Conservation (phyloP, 2,329 filamentous ascomycete species). For the Chaetomiaceae sp. region DNA sequence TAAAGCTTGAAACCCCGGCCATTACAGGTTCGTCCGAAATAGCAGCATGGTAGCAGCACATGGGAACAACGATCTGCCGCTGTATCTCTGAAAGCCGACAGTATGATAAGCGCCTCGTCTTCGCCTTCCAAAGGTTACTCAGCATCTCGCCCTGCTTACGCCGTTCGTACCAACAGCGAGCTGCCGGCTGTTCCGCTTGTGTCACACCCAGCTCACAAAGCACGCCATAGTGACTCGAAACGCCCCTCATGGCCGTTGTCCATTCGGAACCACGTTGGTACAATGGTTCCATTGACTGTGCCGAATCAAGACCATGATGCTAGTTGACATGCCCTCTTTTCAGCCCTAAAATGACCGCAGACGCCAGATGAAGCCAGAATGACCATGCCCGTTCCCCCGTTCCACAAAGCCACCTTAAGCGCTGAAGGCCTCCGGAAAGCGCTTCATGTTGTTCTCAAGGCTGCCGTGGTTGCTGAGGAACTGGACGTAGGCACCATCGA, state of each 20-base stretch:
- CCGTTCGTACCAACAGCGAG: too few species aligned
- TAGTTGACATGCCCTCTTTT: conserved; percentile 25
- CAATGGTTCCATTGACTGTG: conserved; percentile 27
- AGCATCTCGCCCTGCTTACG: neutral
- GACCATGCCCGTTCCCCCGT: conserved; percentile 24
- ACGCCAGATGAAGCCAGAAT: conserved; percentile 28
- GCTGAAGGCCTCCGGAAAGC: conserved; percentile 89
- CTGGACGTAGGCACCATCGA: conserved; percentile 98
- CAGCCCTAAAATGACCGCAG: conserved; percentile 27
- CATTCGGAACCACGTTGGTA: conserved; percentile 19
- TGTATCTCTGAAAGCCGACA: too few species aligned
- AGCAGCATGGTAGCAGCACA: too few species aligned
- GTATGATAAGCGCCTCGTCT: neutral
- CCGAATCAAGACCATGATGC: conserved; percentile 25
- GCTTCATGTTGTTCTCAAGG: conserved; percentile 79
- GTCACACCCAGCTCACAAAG: too few species aligned
- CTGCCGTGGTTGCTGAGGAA: conserved; percentile 93
- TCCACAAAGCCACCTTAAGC: conserved; percentile 41
- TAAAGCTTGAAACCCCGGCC: too few species aligned
- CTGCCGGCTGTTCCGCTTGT: too few species aligned
- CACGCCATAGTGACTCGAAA: too few species aligned
- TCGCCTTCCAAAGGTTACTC: conserved; percentile 2
- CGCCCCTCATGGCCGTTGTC: conserved; percentile 8
- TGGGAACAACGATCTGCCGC: too few species aligned
- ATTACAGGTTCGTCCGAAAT: too few species aligned